Evolutionary conservation across 2,329 filamentous ascomycete genomes (phyloP).

Genomic region (Dactylellina cionopaga): DNA sequence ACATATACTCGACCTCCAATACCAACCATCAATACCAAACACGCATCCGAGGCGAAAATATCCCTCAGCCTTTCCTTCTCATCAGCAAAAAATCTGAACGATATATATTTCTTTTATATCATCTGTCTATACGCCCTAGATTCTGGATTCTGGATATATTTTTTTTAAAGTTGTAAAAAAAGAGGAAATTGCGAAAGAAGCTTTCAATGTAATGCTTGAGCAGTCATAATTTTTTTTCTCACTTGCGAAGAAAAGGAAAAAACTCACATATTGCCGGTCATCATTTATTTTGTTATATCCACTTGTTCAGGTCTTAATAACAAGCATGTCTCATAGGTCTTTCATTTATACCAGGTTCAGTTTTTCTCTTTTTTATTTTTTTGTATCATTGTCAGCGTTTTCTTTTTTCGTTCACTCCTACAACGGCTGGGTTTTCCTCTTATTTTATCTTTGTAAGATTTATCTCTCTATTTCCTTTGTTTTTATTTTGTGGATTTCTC

Average conservation of each 20-base stretch:
- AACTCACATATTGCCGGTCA: slow-evolving; percentile 12
- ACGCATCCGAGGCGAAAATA: neutral
- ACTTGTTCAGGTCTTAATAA: slow-evolving; percentile 49
- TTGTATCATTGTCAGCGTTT: slow-evolving; percentile 53
- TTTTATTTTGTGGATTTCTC: slow-evolving; percentile 39
- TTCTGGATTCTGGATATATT: slow-evolving; percentile 26
- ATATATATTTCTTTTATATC: slow-evolving; percentile 26
- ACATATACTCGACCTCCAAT: slow-evolving; percentile 13
- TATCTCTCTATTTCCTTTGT: slow-evolving; percentile 12
- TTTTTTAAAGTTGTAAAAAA: slow-evolving; percentile 31
- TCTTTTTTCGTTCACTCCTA: slow-evolving; percentile 45
- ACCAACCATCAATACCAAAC: neutral
- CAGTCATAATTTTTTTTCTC: slow-evolving; percentile 14
- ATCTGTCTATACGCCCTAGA: slow-evolving; percentile 49
- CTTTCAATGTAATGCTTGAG: neutral
- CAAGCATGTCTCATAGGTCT: slow-evolving; percentile 50
- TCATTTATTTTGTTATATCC: slow-evolving; percentile 25
- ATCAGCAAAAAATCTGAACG: neutral
- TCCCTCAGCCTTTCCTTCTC: slow-evolving; percentile 28
- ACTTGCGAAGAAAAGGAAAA: slow-evolving; percentile 5
- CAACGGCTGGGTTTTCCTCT: slow-evolving; percentile 40
- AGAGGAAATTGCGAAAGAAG: slow-evolving; percentile 21
- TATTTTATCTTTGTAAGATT: slow-evolving; percentile 45
- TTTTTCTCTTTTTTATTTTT: slow-evolving; percentile 27
- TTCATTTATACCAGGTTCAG: slow-evolving; percentile 43